phyloP scores from a whole-genome alignment of 352 stramenopile species.

The Phytopythium kandeliae region DNA sequence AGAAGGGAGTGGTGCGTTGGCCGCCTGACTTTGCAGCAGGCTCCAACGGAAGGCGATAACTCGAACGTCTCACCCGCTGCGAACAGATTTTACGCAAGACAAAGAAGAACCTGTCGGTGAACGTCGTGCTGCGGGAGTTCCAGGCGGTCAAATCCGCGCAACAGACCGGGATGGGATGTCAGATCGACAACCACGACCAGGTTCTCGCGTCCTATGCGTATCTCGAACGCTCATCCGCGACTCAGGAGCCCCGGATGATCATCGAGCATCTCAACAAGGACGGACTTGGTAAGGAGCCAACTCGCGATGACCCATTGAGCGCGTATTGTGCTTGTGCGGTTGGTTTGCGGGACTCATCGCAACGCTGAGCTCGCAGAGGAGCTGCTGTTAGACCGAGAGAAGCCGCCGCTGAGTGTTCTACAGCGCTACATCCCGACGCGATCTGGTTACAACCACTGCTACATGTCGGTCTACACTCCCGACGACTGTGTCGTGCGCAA shows the following conservation, averaged over 20 bases:
- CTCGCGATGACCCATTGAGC: not conserved
- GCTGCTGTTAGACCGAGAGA: constrained; percentile 44
- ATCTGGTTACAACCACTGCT: constrained; percentile 65
- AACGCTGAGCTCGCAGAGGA: constrained; percentile 8
- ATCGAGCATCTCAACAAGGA: constrained; percentile 50
- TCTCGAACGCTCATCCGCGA: constrained; percentile 30
- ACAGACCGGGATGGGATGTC: no score
- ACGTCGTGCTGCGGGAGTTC: constrained; percentile 48
- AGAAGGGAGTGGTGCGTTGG: constrained; percentile 43
- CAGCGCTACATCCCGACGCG: constrained; percentile 63
- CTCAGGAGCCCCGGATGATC: constrained; percentile 35
- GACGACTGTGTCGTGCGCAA: constrained; percentile 52
- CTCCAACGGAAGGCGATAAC: not conserved
- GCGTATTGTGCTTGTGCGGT: not conserved
- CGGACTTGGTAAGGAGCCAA: constrained; percentile 24
- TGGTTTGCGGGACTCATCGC: not conserved
- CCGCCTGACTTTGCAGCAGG: not conserved
- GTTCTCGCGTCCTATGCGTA: constrained; percentile 56
- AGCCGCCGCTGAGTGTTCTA: constrained; percentile 47
- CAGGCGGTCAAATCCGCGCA: constrained; percentile 17
- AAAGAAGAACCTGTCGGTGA: constrained; percentile 45
- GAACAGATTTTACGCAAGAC: constrained; percentile 58
- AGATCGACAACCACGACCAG: constrained; percentile 18
- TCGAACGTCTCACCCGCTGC: not conserved
- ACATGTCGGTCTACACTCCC: constrained; percentile 60